A percentile compares a stretch with the other conserved stretches of the same genome.
Conservation (phyloP, 768 basidiomycete genomes). For the Hortiboletus flavorubellus region DNA sequence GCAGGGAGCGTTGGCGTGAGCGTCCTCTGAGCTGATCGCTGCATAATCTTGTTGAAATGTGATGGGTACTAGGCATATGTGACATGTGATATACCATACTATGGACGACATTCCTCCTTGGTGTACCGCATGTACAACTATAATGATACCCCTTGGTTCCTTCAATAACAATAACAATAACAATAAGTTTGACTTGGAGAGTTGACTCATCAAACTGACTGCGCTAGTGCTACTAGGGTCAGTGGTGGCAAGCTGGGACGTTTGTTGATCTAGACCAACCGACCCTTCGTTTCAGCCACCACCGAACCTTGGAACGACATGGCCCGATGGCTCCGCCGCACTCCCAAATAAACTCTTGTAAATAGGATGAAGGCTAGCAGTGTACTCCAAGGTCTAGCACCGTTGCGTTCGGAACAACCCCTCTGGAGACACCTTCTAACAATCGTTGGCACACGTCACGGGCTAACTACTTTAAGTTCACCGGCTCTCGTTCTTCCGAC, state of each 20-base stretch:
- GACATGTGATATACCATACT: background rate
- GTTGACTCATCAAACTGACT: background rate
- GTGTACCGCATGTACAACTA: background rate
- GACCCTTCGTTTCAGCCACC: background rate
- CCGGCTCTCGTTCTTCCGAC: background rate
- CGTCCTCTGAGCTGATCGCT: background rate
- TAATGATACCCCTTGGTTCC: background rate
- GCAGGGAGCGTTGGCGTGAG: conserved; percentile 27
- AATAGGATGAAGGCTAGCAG: no score
- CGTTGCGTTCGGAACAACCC: no score
- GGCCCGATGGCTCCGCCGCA: no score
- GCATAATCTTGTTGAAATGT: background rate
- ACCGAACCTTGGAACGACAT: background rate
- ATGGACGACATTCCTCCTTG: background rate
- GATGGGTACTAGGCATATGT: background rate
- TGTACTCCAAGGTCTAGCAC: no score
- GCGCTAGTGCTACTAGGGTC: background rate
- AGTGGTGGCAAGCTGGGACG: background rate
- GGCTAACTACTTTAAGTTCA: background rate
- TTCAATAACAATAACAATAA: no score
- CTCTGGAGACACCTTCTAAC: no score
- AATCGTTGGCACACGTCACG: no score
- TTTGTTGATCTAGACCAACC: background rate
- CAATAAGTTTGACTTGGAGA: background rate
- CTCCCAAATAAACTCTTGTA: background rate